A percentile compares a stretch with the other conserved stretches of the same genome.
Conservation (phyloP, 1,139 yeast genomes). For the Suhomyces bolitotheri region DNA sequence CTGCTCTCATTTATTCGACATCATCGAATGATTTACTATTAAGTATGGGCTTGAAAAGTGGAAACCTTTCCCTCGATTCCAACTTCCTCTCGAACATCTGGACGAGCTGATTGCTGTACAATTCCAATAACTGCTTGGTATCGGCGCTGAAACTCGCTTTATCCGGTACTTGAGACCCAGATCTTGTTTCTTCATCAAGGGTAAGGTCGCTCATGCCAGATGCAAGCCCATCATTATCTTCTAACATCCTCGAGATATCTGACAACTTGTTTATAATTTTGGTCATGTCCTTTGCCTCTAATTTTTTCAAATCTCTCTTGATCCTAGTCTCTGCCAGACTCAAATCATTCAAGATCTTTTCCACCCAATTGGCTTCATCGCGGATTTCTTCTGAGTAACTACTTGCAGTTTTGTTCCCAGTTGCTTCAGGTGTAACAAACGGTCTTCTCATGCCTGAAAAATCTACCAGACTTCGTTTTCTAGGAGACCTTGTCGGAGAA, state of each 20-base stretch:
- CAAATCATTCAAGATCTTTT: conserved; percentile 2
- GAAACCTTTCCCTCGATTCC: conserved; percentile 3
- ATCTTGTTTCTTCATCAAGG: too few species aligned
- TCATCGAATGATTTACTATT: background rate
- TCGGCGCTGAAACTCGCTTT: too few species aligned
- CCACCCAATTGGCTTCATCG: conserved; percentile 1
- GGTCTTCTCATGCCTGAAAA: conserved; percentile 6
- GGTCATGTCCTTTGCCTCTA: background rate
- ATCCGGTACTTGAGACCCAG: too few species aligned
- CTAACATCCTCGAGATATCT: too few species aligned
- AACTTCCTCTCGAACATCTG: conserved; percentile 25
- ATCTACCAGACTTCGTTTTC: conserved; percentile 9
- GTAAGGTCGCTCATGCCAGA: too few species aligned
- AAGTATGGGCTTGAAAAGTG: conserved; percentile 3
- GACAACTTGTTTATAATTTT: conserved; percentile 1
- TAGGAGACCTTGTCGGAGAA: conserved; percentile 5
- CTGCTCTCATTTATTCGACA: background rate
- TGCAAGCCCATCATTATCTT: too few species aligned
- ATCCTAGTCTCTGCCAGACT: conserved; percentile 1
- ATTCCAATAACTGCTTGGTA: conserved; percentile 23
- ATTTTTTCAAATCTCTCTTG: background rate
- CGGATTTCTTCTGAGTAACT: conserved; percentile 3
- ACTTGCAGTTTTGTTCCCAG: too few species aligned
- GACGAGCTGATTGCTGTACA: conserved; percentile 35
- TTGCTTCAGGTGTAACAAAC: conserved; percentile 4